Conservation (phyloP, 2,329 filamentous ascomycete species). For the Rhexocercosporidium sp. region DNA sequence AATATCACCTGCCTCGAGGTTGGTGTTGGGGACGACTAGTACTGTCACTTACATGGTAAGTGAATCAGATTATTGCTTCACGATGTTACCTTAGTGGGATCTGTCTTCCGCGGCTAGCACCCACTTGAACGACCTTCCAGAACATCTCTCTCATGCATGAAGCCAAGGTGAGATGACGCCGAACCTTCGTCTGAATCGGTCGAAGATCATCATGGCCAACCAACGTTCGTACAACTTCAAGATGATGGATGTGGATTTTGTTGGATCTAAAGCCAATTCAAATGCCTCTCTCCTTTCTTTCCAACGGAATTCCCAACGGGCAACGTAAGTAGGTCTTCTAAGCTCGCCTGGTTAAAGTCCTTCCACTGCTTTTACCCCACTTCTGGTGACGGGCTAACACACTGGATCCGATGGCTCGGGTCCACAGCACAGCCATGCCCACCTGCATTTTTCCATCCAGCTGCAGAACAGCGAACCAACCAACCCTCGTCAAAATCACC, state of each 20-base stretch:
- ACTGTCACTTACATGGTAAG: too few relatives aligned
- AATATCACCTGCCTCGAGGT: conserved; percentile 5
- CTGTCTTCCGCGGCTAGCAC: conserved; percentile 2
- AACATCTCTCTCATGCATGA: conserved; percentile 19
- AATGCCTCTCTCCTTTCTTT: neutral
- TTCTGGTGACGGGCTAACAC: conserved; percentile 11
- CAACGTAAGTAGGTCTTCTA: neutral
- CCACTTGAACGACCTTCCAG: conserved; percentile 14
- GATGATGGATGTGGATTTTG: neutral
- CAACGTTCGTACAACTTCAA: neutral
- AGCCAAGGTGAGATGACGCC: conserved; percentile 11
- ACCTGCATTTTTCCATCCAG: neutral
- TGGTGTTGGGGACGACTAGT: neutral
- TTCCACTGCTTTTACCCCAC: conserved; percentile 10
- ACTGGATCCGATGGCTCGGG: conserved; percentile 20
- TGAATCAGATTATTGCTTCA: neutral
- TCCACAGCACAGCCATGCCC: conserved; percentile 1
- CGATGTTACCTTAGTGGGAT: neutral
- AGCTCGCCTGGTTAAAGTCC: conserved; percentile 9
- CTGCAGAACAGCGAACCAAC: neutral
- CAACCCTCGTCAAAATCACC: too few relatives aligned
- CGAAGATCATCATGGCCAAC: neutral
- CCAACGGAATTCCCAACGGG: neutral
- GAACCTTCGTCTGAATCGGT: neutral
- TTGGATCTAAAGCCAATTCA: neutral